A percentile compares a stretch with the other conserved stretches of the same genome.
Conservation (phyloP, 768 basidiomycete species). For the Amanita brunnescens region DNA sequence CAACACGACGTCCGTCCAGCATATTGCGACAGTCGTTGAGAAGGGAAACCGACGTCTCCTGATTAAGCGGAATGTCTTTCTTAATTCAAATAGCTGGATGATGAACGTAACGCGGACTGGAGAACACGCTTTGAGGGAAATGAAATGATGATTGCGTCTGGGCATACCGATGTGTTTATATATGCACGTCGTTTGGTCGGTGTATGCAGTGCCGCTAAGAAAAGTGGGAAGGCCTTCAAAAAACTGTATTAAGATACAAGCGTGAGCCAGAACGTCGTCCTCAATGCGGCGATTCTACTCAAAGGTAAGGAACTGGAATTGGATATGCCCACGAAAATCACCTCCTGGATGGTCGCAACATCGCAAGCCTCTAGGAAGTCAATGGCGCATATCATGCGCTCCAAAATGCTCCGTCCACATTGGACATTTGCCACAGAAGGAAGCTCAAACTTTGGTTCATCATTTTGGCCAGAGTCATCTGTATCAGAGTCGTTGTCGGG, state of each 20-base stretch:
- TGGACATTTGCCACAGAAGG: background rate
- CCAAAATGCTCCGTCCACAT: background rate
- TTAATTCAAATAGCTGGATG: constrained; percentile 40
- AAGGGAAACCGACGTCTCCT: background rate
- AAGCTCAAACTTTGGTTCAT: background rate
- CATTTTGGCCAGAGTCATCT: constrained; percentile 15
- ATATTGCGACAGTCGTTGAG: constrained; percentile 29
- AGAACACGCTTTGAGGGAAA: background rate
- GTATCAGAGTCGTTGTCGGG: constrained; percentile 49
- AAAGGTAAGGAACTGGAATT: background rate
- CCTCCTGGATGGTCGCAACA: background rate
- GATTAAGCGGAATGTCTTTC: constrained; percentile 32
- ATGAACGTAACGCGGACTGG: constrained; percentile 25
- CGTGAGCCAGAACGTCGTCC: background rate
- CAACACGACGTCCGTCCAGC: constrained; percentile 59
- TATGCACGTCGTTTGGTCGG: background rate
- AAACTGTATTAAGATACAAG: background rate
- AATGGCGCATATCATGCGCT: background rate
- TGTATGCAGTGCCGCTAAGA: background rate
- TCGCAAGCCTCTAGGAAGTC: background rate
- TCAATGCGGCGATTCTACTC: background rate
- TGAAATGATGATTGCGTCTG: constrained; percentile 1
- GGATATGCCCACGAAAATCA: background rate
- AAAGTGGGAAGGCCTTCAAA: background rate
- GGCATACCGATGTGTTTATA: constrained; percentile 10